Percentiles rank a stretch among this genome's conserved stretches.
Evolutionary conservation across 2,329 filamentous ascomycete species (phyloP).

Genomic region (Aspergillus sp.): DNA sequence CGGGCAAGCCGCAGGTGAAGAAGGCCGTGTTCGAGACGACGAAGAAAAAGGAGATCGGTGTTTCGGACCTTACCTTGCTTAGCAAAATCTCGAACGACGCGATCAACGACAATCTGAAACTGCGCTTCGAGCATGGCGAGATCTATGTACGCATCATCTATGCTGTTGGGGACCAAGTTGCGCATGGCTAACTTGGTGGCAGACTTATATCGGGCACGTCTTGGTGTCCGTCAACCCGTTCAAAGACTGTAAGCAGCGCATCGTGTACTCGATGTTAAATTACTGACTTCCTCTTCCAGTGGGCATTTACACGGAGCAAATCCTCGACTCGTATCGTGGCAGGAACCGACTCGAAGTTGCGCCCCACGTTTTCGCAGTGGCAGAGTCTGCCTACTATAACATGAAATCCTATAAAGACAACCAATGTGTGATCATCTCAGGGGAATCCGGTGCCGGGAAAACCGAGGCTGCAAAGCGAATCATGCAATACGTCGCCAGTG

Average conservation of each 20-base stretch:
- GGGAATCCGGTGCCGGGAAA: slow-evolving; percentile 96
- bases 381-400: slow-evolving; percentile 95
- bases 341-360: slow-evolving; percentile 92
- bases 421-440: slow-evolving; percentile 98
- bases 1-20: slow-evolving; percentile 62
- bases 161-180: slow-evolving; percentile 1
- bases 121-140: slow-evolving; percentile 92
- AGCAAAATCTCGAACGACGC: slow-evolving; percentile 99
- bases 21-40: slow-evolving; percentile 92
- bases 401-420: slow-evolving; percentile 99
- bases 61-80: slow-evolving; percentile 92
- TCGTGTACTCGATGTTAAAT: neutral
- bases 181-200: slow-evolving; percentile 11
- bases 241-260: slow-evolving; percentile 57
- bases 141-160: slow-evolving; percentile 60
- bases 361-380: slow-evolving; percentile 94
- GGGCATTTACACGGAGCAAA: slow-evolving; percentile 93
- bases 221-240: slow-evolving; percentile 98
- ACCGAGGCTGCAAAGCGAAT: slow-evolving; percentile 97
- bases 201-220: slow-evolving; percentile 98
- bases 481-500: slow-evolving; percentile 99
- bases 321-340: slow-evolving; percentile 86
- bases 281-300: slow-evolving; percentile 43
- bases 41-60: slow-evolving; percentile 99
- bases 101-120: slow-evolving; percentile 98